phyloP scores from a whole-genome alignment of 305 asterid species.

The Ruellia speciosa region DNA sequence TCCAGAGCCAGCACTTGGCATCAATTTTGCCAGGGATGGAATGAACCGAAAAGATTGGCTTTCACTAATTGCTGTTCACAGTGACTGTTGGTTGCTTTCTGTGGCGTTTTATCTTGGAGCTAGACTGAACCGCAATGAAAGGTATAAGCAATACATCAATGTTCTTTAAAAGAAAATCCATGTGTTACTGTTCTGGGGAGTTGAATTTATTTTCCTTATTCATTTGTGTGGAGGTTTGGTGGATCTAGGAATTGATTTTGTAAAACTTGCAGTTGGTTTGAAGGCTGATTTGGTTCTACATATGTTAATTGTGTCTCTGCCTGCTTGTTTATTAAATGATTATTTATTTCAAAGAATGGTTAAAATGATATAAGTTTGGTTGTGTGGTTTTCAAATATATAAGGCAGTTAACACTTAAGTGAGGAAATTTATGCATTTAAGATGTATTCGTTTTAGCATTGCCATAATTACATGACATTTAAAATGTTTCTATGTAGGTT shows the following conservation, averaged over 20 bases:
- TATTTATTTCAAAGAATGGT: neutral
- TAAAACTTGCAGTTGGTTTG: conserved; percentile 9
- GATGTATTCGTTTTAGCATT: too few relatives aligned
- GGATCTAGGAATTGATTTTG: neutral
- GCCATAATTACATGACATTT: too few relatives aligned
- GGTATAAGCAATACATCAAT: conserved; percentile 32
- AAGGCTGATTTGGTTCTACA: conserved; percentile 6
- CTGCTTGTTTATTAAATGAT: neutral
- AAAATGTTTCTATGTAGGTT: too few relatives aligned
- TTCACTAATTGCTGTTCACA: conserved; percentile 79
- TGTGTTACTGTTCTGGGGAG: neutral
- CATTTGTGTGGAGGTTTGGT: neutral
- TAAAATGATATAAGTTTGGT: neutral
- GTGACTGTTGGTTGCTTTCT: conserved; percentile 85
- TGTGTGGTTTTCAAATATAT: too few relatives aligned
- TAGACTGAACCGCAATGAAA: conserved; percentile 72
- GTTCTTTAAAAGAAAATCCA: conserved; percentile 8
- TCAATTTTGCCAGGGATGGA: conserved; percentile 90
- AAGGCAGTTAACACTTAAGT: neutral
- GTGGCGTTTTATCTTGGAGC: conserved; percentile 88
- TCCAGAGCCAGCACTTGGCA: conserved; percentile 87
- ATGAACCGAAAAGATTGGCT: conserved; percentile 87
- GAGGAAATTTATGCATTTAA: neutral
- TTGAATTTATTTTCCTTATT: conserved; percentile 3
- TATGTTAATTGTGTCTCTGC: neutral